Evolutionary conservation across 768 basidiomycete species (phyloP).

Genomic region (Podaxis pistillaris): DNA sequence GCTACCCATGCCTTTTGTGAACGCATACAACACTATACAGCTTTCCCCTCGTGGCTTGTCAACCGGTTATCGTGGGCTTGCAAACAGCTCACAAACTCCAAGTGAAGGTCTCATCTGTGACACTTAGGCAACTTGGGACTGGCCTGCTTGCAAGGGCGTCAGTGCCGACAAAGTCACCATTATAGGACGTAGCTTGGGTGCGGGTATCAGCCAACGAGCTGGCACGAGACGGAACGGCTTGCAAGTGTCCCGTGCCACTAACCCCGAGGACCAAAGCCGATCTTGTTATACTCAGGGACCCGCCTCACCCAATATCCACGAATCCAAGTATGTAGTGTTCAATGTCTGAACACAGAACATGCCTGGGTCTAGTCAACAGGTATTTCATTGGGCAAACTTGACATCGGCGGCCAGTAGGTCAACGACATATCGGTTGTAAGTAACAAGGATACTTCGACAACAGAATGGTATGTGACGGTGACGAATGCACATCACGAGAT

Average conservation of each 20-base stretch:
- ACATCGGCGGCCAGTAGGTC: no score
- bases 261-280: constrained; percentile 39
- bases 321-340: no score
- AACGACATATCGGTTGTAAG: no score
- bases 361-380: no score
- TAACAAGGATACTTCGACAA: no score
- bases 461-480: no score
- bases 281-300: constrained; percentile 26
- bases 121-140: constrained; percentile 79
- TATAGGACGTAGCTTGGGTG: constrained; percentile 87
- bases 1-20: constrained; percentile 68
- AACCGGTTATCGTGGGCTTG: constrained; percentile 92
- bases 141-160: constrained; percentile 62
- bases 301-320: no score
- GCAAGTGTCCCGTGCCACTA: constrained; percentile 49
- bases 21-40: constrained; percentile 68
- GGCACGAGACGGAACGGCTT: constrained; percentile 36
- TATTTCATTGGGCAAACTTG: no score
- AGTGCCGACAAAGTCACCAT: constrained; percentile 60
- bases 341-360: no score
- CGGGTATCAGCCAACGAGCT: constrained; percentile 65
- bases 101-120: constrained; percentile 77
- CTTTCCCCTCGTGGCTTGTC: constrained; percentile 63
- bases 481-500: no score
- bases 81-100: constrained; percentile 78